Percentiles rank a stretch among this genome's conserved stretches.
These are phyloP conservation scores for Spathaspora gorwiae DNA, from an alignment of 805 yeast species.

Conservation along the genomic window DNA sequence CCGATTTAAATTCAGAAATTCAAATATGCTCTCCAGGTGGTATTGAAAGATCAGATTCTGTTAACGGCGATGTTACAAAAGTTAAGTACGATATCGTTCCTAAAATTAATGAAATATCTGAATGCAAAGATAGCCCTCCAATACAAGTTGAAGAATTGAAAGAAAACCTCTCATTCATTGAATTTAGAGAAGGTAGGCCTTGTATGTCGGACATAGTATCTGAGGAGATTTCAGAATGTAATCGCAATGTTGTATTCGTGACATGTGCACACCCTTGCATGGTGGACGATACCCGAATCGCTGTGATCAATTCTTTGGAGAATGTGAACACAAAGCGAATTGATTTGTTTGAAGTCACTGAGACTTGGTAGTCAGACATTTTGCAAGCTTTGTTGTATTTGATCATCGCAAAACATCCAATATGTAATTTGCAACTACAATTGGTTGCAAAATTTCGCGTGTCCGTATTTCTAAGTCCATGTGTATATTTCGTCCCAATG, in stretches of 20 bases:
- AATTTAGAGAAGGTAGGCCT: conserved; percentile 48
- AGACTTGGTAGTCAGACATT: not conserved
- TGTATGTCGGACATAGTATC: conserved; percentile 34
- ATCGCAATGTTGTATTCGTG: conserved; percentile 48
- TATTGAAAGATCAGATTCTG: not conserved
- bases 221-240: conserved; percentile 30
- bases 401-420: not conserved
- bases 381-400: too few species aligned
- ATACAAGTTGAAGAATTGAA: not conserved
- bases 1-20: conserved; percentile 10
- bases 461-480: too few species aligned
- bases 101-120: not conserved
- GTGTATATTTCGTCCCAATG: too few species aligned
- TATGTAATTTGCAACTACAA: not conserved
- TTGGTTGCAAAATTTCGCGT: not conserved
- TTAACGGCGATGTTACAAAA: not conserved
- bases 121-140: not conserved
- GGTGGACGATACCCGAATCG: conserved; percentile 52
- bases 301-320: conserved; percentile 40
- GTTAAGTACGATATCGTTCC: not conserved
- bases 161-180: conserved; percentile 16
- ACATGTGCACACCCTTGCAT: conserved; percentile 61
- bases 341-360: conserved; percentile 53
- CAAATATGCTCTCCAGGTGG: not conserved
- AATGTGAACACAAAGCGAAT: conserved; percentile 40